phyloP scores from a whole-genome alignment of 805 yeast genomes.

The Yarrowia keelungensis region DNA sequence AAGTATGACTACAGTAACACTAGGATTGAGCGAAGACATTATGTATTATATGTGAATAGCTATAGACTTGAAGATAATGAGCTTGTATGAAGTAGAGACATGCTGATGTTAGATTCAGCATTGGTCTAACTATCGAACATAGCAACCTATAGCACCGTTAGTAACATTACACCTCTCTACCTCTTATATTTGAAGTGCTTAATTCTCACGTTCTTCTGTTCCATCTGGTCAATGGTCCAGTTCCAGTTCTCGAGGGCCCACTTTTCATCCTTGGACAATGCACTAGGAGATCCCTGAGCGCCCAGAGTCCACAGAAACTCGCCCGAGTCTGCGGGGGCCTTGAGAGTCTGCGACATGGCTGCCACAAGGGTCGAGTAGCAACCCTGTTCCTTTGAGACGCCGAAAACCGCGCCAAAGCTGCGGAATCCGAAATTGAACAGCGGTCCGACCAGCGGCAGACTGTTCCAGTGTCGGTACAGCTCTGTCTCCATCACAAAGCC shows the following conservation, averaged over 20 bases:
- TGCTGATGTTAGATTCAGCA: too few species aligned
- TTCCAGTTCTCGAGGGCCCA: slow-evolving; percentile 77
- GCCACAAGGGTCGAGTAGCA: slow-evolving; percentile 68
- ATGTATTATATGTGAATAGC: too few species aligned
- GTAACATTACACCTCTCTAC: neutral
- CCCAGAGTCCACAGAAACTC: slow-evolving; percentile 72
- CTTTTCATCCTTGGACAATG: slow-evolving; percentile 62
- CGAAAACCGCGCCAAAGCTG: slow-evolving; percentile 69
- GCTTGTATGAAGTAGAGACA: too few species aligned
- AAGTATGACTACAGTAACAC: too few species aligned
- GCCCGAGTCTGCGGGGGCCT: slow-evolving; percentile 64
- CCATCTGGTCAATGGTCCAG: slow-evolving; percentile 71
- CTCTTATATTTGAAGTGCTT: neutral
- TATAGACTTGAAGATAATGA: too few species aligned
- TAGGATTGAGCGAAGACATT: too few species aligned
- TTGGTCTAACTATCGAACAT: too few species aligned
- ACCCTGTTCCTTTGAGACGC: slow-evolving; percentile 76
- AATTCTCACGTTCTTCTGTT: neutral
- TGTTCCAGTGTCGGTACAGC: slow-evolving; percentile 75
- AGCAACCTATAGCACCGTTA: too few species aligned
- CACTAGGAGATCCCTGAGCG: slow-evolving; percentile 60
- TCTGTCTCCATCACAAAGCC: slow-evolving; percentile 87
- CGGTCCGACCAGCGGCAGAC: slow-evolving; percentile 78
- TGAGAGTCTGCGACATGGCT: slow-evolving; percentile 59
- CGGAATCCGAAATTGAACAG: slow-evolving; percentile 76